A percentile compares a stretch with the other conserved stretches of the same genome.
Conservation (phyloP, 2,329 filamentous ascomycete species). For the Penicillium expansum region DNA sequence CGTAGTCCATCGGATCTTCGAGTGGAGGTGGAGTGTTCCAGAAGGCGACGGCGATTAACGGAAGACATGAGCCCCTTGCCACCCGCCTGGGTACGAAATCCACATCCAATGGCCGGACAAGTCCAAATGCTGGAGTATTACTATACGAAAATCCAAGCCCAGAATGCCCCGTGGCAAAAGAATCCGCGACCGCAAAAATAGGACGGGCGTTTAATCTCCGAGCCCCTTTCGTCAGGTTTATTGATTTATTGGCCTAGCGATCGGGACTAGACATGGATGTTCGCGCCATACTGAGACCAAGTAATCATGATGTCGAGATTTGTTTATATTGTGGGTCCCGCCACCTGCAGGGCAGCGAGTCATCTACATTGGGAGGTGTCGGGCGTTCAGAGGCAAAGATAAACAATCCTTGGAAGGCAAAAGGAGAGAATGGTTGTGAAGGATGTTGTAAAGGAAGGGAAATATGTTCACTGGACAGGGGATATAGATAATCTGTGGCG, state of each 20-base stretch:
- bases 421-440: background rate
- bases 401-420: background rate
- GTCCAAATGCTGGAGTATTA: background rate
- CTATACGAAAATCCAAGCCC: background rate
- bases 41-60: conserved; percentile 2
- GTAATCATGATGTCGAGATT: conserved; percentile 21
- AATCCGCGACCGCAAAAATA: background rate
- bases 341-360: conserved; percentile 16
- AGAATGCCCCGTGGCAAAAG: background rate
- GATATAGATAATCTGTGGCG: conserved; percentile 4
- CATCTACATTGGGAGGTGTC: background rate
- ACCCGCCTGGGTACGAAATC: background rate
- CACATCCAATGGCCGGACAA: background rate
- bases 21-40: conserved; percentile 4
- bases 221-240: background rate
- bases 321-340: conserved; percentile 25
- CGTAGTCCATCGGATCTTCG: background rate
- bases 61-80: conserved; percentile 1
- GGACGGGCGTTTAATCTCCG: conserved; percentile 3
- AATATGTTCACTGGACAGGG: background rate
- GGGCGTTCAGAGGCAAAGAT: conserved; percentile 3
- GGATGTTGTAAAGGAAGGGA: background rate
- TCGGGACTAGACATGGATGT: background rate
- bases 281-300: background rate
- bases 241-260: background rate